A percentile compares a stretch with the other conserved stretches of the same genome.
phyloP scores from a whole-genome alignment of 2,329 filamentous ascomycete genomes.

The Venturia aucupariae region DNA sequence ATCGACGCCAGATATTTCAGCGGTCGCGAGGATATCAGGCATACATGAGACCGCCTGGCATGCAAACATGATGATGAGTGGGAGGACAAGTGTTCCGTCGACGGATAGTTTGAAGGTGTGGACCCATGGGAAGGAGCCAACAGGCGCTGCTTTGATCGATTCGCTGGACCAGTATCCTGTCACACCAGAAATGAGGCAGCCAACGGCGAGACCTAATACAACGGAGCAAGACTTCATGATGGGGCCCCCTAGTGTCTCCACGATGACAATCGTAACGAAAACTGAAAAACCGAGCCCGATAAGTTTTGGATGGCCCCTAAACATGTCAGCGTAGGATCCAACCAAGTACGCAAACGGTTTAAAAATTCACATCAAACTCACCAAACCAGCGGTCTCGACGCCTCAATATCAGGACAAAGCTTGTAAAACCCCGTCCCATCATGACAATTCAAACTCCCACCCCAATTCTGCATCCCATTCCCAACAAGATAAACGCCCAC shows the following conservation, averaged over 20 bases:
- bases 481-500: slow-evolving; percentile 23
- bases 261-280: slow-evolving; percentile 23
- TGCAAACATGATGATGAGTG: slow-evolving; percentile 24
- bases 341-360: too few species aligned
- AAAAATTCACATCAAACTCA: slow-evolving; percentile 12
- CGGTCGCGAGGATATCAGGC: slow-evolving; percentile 26
- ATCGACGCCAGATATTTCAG: slow-evolving; percentile 21
- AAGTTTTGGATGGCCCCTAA: slow-evolving; percentile 20
- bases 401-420: slow-evolving; percentile 20
- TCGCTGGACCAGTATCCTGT: slow-evolving; percentile 23
- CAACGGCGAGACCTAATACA: slow-evolving; percentile 22
- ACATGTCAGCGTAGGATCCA: background rate
- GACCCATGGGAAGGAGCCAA: slow-evolving; percentile 22
- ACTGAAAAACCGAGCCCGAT: slow-evolving; percentile 24
- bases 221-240: slow-evolving; percentile 24
- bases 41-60: slow-evolving; percentile 28
- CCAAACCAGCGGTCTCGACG: slow-evolving; percentile 26
- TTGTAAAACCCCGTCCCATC: slow-evolving; percentile 23
- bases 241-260: slow-evolving; percentile 23
- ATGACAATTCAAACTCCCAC: slow-evolving; percentile 23
- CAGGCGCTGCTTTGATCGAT: slow-evolving; percentile 19
- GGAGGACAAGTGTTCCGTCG: slow-evolving; percentile 22
- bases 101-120: slow-evolving; percentile 24
- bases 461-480: slow-evolving; percentile 25
- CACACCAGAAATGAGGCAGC: slow-evolving; percentile 23